Percentiles rank a stretch among this genome's conserved stretches.
Conservation (phyloP, 2,329 filamentous ascomycete genomes). For the Talaromyces rugulosus region DNA sequence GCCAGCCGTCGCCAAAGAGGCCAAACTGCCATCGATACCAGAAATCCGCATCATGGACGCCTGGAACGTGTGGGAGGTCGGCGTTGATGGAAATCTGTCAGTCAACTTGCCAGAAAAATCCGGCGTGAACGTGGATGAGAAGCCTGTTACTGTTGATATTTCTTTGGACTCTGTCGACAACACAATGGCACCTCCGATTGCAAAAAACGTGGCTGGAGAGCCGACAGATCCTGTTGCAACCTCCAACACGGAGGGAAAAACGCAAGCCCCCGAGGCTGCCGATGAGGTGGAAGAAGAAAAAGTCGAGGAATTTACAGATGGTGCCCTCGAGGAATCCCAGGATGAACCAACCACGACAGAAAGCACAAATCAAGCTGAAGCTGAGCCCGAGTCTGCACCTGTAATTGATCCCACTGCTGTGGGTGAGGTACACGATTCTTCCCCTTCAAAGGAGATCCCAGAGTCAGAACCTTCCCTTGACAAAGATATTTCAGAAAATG, state of each 20-base stretch:
- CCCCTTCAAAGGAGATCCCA: neutral
- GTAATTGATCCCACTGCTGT: neutral
- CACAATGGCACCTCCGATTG: slow-evolving; percentile 26
- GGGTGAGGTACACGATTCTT: neutral
- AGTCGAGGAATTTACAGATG: neutral
- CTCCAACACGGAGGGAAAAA: slow-evolving; percentile 7
- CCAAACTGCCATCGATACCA: slow-evolving; percentile 28
- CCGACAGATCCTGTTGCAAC: slow-evolving; percentile 25
- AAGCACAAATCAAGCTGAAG: slow-evolving; percentile 15
- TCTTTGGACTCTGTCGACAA: slow-evolving; percentile 7
- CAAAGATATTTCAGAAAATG: neutral
- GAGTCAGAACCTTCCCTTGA: neutral
- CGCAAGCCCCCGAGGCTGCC: neutral
- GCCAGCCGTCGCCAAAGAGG: slow-evolving; percentile 50
- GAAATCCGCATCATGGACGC: slow-evolving; percentile 36
- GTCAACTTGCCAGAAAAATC: slow-evolving; percentile 6
- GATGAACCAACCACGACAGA: neutral
- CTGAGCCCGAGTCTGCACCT: neutral
- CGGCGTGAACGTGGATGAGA: slow-evolving; percentile 4
- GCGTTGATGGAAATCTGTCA: slow-evolving; percentile 28
- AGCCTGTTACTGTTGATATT: slow-evolving; percentile 10
- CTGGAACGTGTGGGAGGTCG: slow-evolving; percentile 39
- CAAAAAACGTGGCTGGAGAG: slow-evolving; percentile 33
- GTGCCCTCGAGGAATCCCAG: neutral
- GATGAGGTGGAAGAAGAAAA: slow-evolving; percentile 2